Evolutionary conservation across 164 flowering plant species (phyloP).

Genomic region (Stephania yunnanensis): DNA sequence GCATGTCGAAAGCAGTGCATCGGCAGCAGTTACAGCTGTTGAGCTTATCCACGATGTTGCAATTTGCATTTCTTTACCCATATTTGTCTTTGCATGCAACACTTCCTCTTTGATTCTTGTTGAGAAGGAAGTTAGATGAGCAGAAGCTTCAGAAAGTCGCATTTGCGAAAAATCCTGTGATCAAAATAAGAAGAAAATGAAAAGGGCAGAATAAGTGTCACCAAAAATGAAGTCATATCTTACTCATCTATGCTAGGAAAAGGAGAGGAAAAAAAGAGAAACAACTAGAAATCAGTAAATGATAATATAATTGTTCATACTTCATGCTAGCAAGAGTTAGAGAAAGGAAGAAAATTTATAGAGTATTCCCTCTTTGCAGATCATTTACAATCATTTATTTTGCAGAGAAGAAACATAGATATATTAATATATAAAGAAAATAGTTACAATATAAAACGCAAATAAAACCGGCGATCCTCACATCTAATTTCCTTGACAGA

Average conservation of each 20-base stretch:
- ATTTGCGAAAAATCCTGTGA: conserved; percentile 92
- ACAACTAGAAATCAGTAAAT: not conserved
- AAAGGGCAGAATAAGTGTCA: not conserved
- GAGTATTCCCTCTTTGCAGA: not conserved
- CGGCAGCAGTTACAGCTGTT: conserved; percentile 84
- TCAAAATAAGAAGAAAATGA: conserved; percentile 8
- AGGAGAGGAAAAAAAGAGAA: not conserved
- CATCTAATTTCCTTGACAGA: too few relatives aligned
- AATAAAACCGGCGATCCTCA: too few relatives aligned
- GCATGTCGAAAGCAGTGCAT: conserved; percentile 74
- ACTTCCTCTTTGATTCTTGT: conserved; percentile 80
- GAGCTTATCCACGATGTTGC: conserved; percentile 74
- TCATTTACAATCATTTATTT: not conserved
- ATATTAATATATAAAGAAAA: too few relatives aligned
- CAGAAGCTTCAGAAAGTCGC: conserved; percentile 93
- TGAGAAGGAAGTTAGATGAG: conserved; percentile 87
- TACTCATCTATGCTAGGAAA: not conserved
- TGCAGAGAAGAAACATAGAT: not conserved
- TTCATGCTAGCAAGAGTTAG: not conserved
- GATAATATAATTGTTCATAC: not conserved
- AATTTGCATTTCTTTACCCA: conserved; percentile 45
- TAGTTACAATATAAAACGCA: too few relatives aligned
- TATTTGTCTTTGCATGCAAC: conserved; percentile 25
- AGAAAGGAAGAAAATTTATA: not conserved
- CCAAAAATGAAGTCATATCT: not conserved